Conservation (phyloP, 2,329 filamentous ascomycete species). For the Fonsecaea pugnacius region DNA sequence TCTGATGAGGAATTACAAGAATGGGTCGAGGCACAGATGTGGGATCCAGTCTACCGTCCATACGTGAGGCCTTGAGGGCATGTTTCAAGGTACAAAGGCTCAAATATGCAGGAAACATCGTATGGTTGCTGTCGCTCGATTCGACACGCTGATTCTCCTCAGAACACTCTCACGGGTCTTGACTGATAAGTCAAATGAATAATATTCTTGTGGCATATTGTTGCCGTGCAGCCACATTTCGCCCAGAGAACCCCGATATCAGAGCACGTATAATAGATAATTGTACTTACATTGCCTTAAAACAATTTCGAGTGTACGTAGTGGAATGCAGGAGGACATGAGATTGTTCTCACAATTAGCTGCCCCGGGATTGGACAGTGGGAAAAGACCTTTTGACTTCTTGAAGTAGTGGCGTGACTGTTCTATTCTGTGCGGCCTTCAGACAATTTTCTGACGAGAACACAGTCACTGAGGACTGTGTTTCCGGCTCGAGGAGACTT, state of each 20-base stretch:
- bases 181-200: neutral
- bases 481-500: neutral
- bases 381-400: neutral
- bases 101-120: neutral
- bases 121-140: neutral
- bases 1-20: slow-evolving; percentile 43
- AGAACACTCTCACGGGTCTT: neutral
- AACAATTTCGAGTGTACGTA: neutral
- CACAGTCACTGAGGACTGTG: neutral
- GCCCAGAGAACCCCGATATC: neutral
- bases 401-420: neutral
- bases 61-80: slow-evolving; percentile 10
- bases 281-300: neutral
- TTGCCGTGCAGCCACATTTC: neutral
- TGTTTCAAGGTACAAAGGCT: neutral
- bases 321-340: neutral
- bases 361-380: neutral
- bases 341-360: neutral
- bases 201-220: neutral
- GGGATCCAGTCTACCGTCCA: slow-evolving; percentile 45
- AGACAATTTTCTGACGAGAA: neutral
- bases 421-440: neutral
- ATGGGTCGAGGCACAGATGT: slow-evolving; percentile 51
- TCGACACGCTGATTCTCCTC: neutral
- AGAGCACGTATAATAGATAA: neutral